Evolutionary conservation across 768 basidiomycete genomes (phyloP).

Genomic region (Podaxis sp.): DNA sequence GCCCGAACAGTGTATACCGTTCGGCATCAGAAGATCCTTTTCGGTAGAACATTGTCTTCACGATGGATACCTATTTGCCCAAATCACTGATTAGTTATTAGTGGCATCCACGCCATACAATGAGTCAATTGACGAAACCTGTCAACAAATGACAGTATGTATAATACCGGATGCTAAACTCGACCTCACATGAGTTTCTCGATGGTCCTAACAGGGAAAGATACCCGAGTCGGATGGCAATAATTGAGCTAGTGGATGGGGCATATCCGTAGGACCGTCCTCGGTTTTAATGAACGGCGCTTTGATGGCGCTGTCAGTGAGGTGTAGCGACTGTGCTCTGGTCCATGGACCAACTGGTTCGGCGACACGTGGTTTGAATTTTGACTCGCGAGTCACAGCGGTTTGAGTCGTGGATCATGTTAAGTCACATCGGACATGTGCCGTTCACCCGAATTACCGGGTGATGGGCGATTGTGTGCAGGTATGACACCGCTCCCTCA

Average conservation of each 20-base stretch:
- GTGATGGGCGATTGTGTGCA: background rate
- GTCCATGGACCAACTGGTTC: conserved; percentile 2
- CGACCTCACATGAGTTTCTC: background rate
- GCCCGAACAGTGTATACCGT: background rate
- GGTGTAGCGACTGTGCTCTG: background rate
- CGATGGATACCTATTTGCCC: background rate
- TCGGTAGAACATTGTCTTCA: background rate
- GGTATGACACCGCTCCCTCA: background rate
- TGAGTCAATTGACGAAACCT: background rate
- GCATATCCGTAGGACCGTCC: background rate
- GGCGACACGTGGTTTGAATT: background rate
- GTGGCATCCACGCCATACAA: background rate
- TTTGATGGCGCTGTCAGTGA: background rate
- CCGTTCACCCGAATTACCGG: background rate
- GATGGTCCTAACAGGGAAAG: background rate
- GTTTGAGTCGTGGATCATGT: background rate
- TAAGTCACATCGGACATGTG: background rate
- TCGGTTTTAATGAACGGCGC: conserved; percentile 4
- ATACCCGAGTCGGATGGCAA: conserved; percentile 1
- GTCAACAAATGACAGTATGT: background rate
- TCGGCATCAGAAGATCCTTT: background rate
- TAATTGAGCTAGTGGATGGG: background rate
- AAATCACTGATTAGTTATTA: background rate
- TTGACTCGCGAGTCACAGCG: background rate
- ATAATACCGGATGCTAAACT: background rate